phyloP scores from a whole-genome alignment of 2,329 filamentous ascomycete species.

The Apiospora hydei region DNA sequence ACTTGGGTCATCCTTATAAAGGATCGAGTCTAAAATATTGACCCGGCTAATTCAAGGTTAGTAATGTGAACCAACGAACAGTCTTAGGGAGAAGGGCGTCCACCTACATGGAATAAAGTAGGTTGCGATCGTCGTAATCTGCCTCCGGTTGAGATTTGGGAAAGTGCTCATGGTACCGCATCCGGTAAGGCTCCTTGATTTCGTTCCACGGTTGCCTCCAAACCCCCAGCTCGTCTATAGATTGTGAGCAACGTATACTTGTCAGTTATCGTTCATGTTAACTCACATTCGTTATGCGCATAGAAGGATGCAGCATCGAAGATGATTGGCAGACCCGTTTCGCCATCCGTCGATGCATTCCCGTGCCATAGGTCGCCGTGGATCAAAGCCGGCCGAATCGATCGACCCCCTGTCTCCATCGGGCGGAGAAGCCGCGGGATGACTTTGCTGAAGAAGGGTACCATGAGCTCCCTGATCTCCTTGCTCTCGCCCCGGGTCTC shows the following conservation, averaged over 20 bases:
- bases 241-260: background rate
- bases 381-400: constrained; percentile 38
- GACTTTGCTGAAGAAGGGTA: constrained; percentile 27
- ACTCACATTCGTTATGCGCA: constrained; percentile 38
- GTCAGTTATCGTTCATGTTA: background rate
- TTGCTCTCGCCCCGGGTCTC: constrained; percentile 28
- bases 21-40: background rate
- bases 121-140: constrained; percentile 14
- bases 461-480: constrained; percentile 24
- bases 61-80: no score
- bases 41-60: background rate
- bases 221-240: constrained; percentile 24
- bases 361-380: constrained; percentile 44
- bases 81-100: no score
- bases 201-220: background rate
- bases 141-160: constrained; percentile 2
- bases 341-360: constrained; percentile 32
- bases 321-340: constrained; percentile 20
- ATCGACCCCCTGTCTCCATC: constrained; percentile 39
- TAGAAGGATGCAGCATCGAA: constrained; percentile 31
- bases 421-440: constrained; percentile 44
- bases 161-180: background rate
- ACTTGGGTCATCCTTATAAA: background rate
- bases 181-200: background rate
- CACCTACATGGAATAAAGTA: constrained; percentile 17